These are phyloP conservation scores for Rhynchosporium graminicola DNA, from an alignment of 2,329 filamentous ascomycete genomes.

Conservation along the genomic window DNA sequence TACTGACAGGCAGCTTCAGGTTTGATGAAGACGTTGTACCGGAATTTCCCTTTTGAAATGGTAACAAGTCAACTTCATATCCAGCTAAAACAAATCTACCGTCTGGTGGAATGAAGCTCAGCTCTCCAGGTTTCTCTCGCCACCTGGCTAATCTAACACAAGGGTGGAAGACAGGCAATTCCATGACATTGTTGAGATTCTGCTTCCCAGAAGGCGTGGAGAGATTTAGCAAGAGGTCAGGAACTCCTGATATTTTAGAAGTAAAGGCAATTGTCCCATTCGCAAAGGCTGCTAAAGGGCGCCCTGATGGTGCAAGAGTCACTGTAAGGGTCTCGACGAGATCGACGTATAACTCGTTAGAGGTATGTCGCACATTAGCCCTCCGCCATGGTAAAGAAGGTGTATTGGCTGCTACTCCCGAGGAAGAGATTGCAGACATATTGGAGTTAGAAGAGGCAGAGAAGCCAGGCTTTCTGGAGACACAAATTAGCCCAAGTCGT, in stretches of 20 bases:
- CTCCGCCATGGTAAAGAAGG: conserved; percentile 81
- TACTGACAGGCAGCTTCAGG: conserved; percentile 76
- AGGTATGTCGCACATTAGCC: conserved; percentile 90
- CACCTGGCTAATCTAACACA: conserved; percentile 89
- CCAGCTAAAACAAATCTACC: conserved; percentile 90
- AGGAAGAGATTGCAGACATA: conserved; percentile 40
- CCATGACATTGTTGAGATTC: conserved; percentile 72
- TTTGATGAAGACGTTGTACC: conserved; percentile 55
- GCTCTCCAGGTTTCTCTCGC: conserved; percentile 83
- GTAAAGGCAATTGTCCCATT: conserved; percentile 95
- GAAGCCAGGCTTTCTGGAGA: conserved; percentile 38
- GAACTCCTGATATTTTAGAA: conserved; percentile 89
- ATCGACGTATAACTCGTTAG: conserved; percentile 96
- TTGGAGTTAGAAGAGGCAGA: conserved; percentile 35
- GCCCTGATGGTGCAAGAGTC: conserved; percentile 85
- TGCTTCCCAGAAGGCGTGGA: conserved; percentile 80
- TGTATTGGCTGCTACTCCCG: conserved; percentile 46
- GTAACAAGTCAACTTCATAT: conserved; percentile 90
- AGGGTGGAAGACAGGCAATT: conserved; percentile 92
- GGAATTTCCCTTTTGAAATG: conserved; percentile 61
- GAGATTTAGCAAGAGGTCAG: conserved; percentile 81
- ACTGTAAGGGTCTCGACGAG: conserved; percentile 88
- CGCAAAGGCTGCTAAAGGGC: conserved; percentile 81
- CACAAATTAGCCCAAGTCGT: neutral
- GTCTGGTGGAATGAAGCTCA: conserved; percentile 96